A percentile compares a stretch with the other conserved stretches of the same genome.
phyloP scores from a whole-genome alignment of 169 alveolate genomes.

The Eimeria sp. region DNA sequence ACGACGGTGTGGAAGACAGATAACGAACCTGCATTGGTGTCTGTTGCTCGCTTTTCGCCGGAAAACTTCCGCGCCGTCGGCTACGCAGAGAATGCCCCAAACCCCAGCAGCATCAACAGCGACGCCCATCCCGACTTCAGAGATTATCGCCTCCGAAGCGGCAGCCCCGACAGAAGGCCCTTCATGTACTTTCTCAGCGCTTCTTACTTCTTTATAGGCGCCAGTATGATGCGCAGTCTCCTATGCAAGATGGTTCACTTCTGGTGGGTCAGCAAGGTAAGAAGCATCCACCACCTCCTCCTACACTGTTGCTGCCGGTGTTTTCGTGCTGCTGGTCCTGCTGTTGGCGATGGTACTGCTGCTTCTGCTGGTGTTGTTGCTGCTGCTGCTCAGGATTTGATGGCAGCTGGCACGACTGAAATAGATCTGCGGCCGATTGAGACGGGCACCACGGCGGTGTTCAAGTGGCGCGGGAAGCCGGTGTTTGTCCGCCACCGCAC shows the following conservation, averaged over 20 bases:
- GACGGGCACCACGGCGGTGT: constrained; percentile 91
- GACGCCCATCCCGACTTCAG: constrained; percentile 93
- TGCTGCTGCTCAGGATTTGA: constrained; percentile 67
- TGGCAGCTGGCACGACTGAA: constrained; percentile 92
- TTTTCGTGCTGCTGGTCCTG: background rate
- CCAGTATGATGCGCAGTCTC: constrained; percentile 89
- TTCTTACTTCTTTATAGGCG: constrained; percentile 88
- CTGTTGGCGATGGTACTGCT: background rate
- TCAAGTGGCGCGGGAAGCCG: constrained; percentile 94
- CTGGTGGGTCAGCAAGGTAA: constrained; percentile 90
- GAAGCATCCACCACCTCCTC: background rate
- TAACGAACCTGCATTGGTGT: constrained; percentile 93
- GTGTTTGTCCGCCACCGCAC: constrained; percentile 92
- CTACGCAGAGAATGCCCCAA: constrained; percentile 90
- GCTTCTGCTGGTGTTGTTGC: background rate
- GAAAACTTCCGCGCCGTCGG: constrained; percentile 94
- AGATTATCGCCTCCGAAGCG: constrained; percentile 91
- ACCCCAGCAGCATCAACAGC: constrained; percentile 91
- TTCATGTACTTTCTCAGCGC: constrained; percentile 91
- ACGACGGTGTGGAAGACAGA: constrained; percentile 93
- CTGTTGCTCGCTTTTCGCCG: constrained; percentile 92
- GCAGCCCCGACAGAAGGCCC: constrained; percentile 91
- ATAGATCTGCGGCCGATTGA: constrained; percentile 90
- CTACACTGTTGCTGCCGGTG: background rate
- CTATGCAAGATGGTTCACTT: constrained; percentile 91